Conservation (phyloP, 495 filamentous ascomycete species). For the Hypoxylon fuscum region DNA sequence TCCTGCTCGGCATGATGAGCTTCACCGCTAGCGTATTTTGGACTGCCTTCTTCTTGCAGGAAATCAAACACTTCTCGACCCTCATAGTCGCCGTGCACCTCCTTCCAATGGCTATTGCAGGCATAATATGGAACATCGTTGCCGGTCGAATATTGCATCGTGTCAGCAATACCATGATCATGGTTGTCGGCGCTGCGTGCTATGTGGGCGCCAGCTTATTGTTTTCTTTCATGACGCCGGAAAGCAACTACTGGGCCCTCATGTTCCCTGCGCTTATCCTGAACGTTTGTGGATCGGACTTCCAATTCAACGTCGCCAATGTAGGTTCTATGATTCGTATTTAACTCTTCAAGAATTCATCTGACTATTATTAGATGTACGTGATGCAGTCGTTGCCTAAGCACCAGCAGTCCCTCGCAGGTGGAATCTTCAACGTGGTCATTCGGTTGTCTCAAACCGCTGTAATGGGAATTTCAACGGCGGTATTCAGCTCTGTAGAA, state of each 20-base stretch:
- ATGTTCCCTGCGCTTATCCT: conserved; percentile 64
- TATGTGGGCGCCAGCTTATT: conserved; percentile 57
- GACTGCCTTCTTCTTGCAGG: conserved; percentile 65
- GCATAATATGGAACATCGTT: conserved; percentile 59
- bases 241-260: conserved; percentile 65
- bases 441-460: conserved; percentile 61
- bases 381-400: conserved; percentile 62
- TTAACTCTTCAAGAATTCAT: background rate
- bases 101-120: conserved; percentile 64
- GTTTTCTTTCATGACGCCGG: conserved; percentile 48
- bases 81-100: conserved; percentile 64
- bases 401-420: conserved; percentile 65
- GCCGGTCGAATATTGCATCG: conserved; percentile 60
- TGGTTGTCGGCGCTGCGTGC: conserved; percentile 56
- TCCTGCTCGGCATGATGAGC: conserved; percentile 62
- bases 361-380: conserved; percentile 57
- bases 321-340: conserved; percentile 45
- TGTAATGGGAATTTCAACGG: conserved; percentile 63
- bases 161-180: conserved; percentile 59
- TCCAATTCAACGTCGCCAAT: conserved; percentile 70
- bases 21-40: conserved; percentile 62
- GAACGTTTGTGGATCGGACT: conserved; percentile 64
- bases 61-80: conserved; percentile 56
- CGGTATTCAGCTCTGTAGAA: conserved; percentile 53
- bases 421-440: conserved; percentile 67